These are phyloP conservation scores for Whalleya microplaca DNA, from an alignment of 2,329 filamentous ascomycete species.

Conservation along the genomic window DNA sequence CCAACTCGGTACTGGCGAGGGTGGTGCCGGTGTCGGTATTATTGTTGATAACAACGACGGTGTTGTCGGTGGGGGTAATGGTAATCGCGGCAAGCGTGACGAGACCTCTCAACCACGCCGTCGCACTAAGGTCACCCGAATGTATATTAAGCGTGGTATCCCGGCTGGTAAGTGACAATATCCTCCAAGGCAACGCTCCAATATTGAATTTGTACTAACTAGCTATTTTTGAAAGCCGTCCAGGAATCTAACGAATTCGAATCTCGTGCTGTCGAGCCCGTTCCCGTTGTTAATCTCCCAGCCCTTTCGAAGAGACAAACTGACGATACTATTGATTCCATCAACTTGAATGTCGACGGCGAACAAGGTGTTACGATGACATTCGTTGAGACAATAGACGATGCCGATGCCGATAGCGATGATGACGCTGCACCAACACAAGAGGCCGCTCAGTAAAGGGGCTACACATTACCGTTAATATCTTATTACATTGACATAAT, in stretches of 20 bases:
- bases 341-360: conserved; percentile 50
- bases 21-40: conserved; percentile 45
- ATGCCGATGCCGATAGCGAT: conserved; percentile 33
- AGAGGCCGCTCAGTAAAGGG: conserved; percentile 19
- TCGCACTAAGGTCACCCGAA: conserved; percentile 49
- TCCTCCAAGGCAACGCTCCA: neutral
- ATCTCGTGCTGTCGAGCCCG: conserved; percentile 29
- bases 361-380: conserved; percentile 51
- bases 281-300: conserved; percentile 26
- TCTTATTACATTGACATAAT: conserved; percentile 4
- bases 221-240: conserved; percentile 28
- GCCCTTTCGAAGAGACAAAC: conserved; percentile 30
- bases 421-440: conserved; percentile 19
- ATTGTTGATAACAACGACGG: conserved; percentile 41
- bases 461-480: neutral
- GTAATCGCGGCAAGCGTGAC: conserved; percentile 29
- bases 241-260: conserved; percentile 33
- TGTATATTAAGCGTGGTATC: conserved; percentile 50
- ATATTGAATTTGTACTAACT: conserved; percentile 25
- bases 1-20: conserved; percentile 45
- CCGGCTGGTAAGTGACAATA: conserved; percentile 43
- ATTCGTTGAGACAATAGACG: conserved; percentile 47
- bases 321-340: conserved; percentile 42
- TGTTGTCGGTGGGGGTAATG: conserved; percentile 22
- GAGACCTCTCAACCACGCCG: conserved; percentile 38